These are phyloP conservation scores for Leccinum solheimii DNA, from an alignment of 1,284 basidiomycete species.

Conservation along the genomic window DNA sequence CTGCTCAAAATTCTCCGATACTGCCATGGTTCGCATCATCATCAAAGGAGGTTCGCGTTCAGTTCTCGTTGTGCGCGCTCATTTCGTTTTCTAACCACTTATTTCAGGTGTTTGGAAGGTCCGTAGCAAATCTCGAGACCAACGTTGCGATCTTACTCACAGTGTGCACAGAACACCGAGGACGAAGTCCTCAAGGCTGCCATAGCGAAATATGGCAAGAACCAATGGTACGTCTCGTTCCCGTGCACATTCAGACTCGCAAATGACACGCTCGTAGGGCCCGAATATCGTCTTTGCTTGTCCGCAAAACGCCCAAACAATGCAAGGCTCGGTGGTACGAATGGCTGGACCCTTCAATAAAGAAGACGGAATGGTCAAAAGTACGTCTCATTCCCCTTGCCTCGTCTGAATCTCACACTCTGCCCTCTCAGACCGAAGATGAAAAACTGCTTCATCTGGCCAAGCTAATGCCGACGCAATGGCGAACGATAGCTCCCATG, in stretches of 20 bases:
- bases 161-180: slow-evolving; percentile 74
- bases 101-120: slow-evolving; percentile 71
- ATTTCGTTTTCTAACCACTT: slow-evolving; percentile 4
- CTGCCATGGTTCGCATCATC: slow-evolving; percentile 81
- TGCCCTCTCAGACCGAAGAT: slow-evolving; percentile 75
- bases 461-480: slow-evolving; percentile 99
- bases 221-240: slow-evolving; percentile 71
- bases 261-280: slow-evolving; percentile 60
- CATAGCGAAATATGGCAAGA: slow-evolving; percentile 97
- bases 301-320: slow-evolving; percentile 99
- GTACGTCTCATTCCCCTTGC: slow-evolving; percentile 40
- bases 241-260: background rate
- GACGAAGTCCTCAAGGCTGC: slow-evolving; percentile 97
- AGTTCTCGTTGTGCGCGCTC: background rate
- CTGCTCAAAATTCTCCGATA: background rate
- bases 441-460: slow-evolving; percentile 98
- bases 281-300: slow-evolving; percentile 95
- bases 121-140: slow-evolving; percentile 18
- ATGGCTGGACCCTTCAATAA: slow-evolving; percentile 99
- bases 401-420: background rate
- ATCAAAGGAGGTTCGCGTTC: slow-evolving; percentile 81
- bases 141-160: slow-evolving; percentile 13
- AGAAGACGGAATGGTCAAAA: slow-evolving; percentile 99
- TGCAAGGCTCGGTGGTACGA: slow-evolving; percentile 99
- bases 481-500: slow-evolving; percentile 98